Evolutionary conservation across 805 yeast species (phyloP).

Genomic region (Cyberlindnera euphorbiiphila): DNA sequence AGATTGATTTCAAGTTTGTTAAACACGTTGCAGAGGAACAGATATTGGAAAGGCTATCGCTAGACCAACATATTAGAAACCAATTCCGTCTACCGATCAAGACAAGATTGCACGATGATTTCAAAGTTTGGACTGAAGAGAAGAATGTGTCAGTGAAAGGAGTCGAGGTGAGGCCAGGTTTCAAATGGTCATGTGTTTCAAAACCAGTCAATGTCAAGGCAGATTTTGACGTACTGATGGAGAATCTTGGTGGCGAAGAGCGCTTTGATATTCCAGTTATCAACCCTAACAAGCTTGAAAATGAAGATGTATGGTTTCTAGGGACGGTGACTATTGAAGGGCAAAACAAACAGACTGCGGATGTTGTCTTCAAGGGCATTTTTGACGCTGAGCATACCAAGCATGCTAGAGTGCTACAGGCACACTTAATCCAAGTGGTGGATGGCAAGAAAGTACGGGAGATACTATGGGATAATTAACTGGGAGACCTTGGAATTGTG

Average conservation of each 20-base stretch:
- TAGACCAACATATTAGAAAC: conserved; percentile 17
- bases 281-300: conserved; percentile 13
- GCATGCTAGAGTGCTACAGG: conserved; percentile 23
- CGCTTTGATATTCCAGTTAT: conserved; percentile 22
- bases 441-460: conserved; percentile 20
- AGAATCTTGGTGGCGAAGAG: conserved; percentile 24
- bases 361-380: conserved; percentile 24
- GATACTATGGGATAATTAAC: conserved; percentile 21
- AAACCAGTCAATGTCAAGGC: conserved; percentile 20
- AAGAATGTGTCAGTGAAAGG: conserved; percentile 22
- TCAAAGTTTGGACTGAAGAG: conserved; percentile 26
- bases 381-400: conserved; percentile 27
- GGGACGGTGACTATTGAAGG: conserved; percentile 21
- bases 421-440: conserved; percentile 16
- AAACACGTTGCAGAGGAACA: conserved; percentile 23
- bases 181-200: conserved; percentile 14
- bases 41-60: conserved; percentile 23
- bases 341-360: conserved; percentile 15
- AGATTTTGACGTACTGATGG: conserved; percentile 18
- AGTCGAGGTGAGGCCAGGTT: conserved; percentile 22
- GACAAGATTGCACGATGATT: conserved; percentile 16
- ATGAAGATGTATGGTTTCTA: conserved; percentile 21
- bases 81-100: conserved; percentile 23
- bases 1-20: conserved; percentile 20
- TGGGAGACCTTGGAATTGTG: background rate